Evolutionary conservation across 345 rosid genomes (phyloP), one percentile per base, ranked within the genome.

Genomic region (Cardamine occulta): DNA sequence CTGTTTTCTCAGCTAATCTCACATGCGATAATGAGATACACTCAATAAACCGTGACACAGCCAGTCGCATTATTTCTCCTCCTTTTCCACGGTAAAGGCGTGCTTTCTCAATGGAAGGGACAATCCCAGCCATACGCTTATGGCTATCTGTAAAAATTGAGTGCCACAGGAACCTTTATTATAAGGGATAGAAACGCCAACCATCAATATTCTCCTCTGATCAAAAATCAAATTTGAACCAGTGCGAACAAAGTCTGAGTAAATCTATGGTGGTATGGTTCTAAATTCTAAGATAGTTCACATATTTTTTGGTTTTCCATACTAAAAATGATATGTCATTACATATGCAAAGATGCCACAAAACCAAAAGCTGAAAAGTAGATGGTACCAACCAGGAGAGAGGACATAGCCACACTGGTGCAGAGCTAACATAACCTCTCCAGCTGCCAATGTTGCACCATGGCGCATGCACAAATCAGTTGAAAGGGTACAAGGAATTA

Each of bases 71-170:
- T 80, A 94, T 91, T 77, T 94, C 98, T 82, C 98, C 98, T 68
- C 98, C 99, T 84, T 95, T 95, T 63, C 99, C 99, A 37, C 97
- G 93, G 73, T 90, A 95, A 58, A 94, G 97, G 32, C 97, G 97
- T 69, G 97, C 99, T 85, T 92, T 92, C 80, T 95, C 97, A 72
- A 94, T 89, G 71, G 90, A 91, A 78, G 92, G 89, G 73, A 94
- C 88, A 29, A 95, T 67, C 29, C 89, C 92, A 79, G 96, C 93
- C 79, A 90, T 74, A 70, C 64, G 72, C 74, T 83, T 94, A 63
- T 91, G 92, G 71, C 72, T 88, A 58, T 88, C 97, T 94, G 91
- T 67, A 14, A 55, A 65, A 77, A 15, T 4, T 29, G 21, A 66
- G 19, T 31, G 73, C 59, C 40, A 17, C 58, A 66, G 26, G 29